A percentile compares a stretch with the other conserved stretches of the same genome.
Evolutionary conservation across 176 grass and related monocot species (phyloP).

Genomic region (Oryza australiensis): DNA sequence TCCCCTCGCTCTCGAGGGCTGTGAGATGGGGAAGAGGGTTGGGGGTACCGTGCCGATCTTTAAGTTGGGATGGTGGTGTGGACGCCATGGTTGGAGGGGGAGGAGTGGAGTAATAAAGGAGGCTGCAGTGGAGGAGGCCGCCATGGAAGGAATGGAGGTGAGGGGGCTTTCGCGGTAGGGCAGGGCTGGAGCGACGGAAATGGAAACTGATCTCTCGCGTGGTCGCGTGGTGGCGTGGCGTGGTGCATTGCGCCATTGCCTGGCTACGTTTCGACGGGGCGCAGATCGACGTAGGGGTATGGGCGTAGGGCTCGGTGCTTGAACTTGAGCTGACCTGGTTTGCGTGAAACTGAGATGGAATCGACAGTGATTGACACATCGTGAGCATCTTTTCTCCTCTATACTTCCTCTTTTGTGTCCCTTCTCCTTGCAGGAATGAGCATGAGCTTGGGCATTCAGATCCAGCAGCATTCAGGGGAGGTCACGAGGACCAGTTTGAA

Average conservation of each 20-base stretch:
- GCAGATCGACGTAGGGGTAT: neutral
- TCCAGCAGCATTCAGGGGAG: too few species aligned
- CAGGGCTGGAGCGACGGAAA: slow-evolving; percentile 52
- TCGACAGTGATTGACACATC: too few species aligned
- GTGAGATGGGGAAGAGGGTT: neutral
- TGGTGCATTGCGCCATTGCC: neutral
- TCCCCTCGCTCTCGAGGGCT: too few species aligned
- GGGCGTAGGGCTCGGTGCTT: neutral
- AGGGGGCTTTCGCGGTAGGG: slow-evolving; percentile 54
- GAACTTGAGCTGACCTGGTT: neutral
- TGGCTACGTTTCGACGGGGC: neutral
- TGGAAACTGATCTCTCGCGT: slow-evolving; percentile 43
- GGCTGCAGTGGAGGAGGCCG: slow-evolving; percentile 3
- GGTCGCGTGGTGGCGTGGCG: too few species aligned
- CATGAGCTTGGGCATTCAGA: too few species aligned
- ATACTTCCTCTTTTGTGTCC: too few species aligned
- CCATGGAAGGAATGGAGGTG: slow-evolving; percentile 55
- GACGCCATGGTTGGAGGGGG: neutral
- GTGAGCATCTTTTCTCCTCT: too few species aligned
- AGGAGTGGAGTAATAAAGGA: slow-evolving; percentile 33
- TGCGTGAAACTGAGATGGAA: neutral
- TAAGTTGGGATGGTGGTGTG: slow-evolving; percentile 8
- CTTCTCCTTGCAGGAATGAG: too few species aligned
- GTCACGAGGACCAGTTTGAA: too few species aligned
- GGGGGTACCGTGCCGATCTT: slow-evolving; percentile 19